Conservation (phyloP, 768 basidiomycete species). For the Psilocybe subaeruginosa region DNA sequence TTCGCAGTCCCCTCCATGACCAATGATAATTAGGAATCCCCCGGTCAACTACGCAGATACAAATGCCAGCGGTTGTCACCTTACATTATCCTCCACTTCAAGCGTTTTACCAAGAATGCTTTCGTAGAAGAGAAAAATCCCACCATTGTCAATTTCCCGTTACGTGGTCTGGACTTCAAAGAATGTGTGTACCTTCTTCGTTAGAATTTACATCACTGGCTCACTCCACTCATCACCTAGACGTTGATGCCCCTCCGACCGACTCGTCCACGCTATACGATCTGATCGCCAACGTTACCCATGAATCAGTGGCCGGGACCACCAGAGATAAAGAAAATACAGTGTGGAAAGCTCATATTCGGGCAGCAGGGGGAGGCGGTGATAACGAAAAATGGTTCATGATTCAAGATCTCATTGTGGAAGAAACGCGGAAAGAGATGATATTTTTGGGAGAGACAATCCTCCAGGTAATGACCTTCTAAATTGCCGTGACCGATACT, state of each 20-base stretch:
- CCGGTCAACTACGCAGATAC: constrained; percentile 83
- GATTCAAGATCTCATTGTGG: constrained; percentile 95
- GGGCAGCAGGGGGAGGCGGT: constrained; percentile 73
- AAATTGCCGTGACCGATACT: constrained; percentile 5
- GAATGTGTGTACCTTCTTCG: constrained; percentile 69
- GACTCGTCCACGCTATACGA: constrained; percentile 80
- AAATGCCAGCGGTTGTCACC: constrained; percentile 89
- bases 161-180: constrained; percentile 88
- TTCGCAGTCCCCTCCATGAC: constrained; percentile 12
- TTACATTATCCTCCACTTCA: constrained; percentile 94
- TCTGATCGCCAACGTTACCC: constrained; percentile 93
- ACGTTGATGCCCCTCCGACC: constrained; percentile 71
- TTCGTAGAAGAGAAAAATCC: constrained; percentile 99
- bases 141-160: constrained; percentile 96
- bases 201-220: constrained; percentile 24
- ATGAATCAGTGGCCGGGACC: constrained; percentile 95
- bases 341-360: constrained; percentile 90
- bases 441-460: constrained; percentile 98
- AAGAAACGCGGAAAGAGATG: constrained; percentile 97
- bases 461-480: constrained; percentile 68
- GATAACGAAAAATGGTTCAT: constrained; percentile 94
- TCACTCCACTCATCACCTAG: constrained; percentile 44
- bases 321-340: constrained; percentile 91
- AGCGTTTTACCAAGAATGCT: constrained; percentile 93
- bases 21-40: constrained; percentile 67